Percentiles rank a stretch among this genome's conserved stretches.
These are phyloP conservation scores for Coprinellus aureogranulatus DNA, from an alignment of 768 basidiomycete species.

Conservation along the genomic window DNA sequence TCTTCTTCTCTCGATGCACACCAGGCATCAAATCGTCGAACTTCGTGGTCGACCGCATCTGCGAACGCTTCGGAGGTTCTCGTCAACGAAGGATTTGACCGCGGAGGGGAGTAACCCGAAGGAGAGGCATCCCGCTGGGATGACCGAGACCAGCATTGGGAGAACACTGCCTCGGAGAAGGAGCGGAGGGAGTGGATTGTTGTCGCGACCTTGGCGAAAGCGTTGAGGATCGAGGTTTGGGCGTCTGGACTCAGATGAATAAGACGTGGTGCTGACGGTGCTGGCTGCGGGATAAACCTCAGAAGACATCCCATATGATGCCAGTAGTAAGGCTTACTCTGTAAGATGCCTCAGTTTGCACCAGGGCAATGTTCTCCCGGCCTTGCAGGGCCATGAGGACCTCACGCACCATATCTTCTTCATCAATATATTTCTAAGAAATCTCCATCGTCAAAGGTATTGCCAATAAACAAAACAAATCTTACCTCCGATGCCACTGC, in stretches of 20 bases:
- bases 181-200: slow-evolving; percentile 60
- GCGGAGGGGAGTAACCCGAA: not conserved
- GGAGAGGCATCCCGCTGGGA: slow-evolving; percentile 5
- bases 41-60: slow-evolving; percentile 64
- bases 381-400: slow-evolving; percentile 77
- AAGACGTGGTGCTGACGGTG: slow-evolving; percentile 54
- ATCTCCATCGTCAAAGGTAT: not conserved
- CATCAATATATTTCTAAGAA: slow-evolving; percentile 63
- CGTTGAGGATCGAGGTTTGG: slow-evolving; percentile 60
- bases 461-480: too few species aligned
- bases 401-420: slow-evolving; percentile 76
- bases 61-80: slow-evolving; percentile 78
- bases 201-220: slow-evolving; percentile 60
- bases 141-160: slow-evolving; percentile 8
- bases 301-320: not conserved
- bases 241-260: slow-evolving; percentile 66
- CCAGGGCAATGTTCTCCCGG: slow-evolving; percentile 55
- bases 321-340: slow-evolving; percentile 20
- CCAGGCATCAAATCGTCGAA: slow-evolving; percentile 63
- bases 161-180: slow-evolving; percentile 33
- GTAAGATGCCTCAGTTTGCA: slow-evolving; percentile 32
- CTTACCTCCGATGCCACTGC: slow-evolving; percentile 36
- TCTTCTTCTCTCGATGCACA: slow-evolving; percentile 67
- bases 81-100: slow-evolving; percentile 9
- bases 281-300: slow-evolving; percentile 34